A percentile compares a stretch with the other conserved stretches of the same genome.
phyloP scores from a whole-genome alignment of 257 asterid species.

The Striga asiatica region DNA sequence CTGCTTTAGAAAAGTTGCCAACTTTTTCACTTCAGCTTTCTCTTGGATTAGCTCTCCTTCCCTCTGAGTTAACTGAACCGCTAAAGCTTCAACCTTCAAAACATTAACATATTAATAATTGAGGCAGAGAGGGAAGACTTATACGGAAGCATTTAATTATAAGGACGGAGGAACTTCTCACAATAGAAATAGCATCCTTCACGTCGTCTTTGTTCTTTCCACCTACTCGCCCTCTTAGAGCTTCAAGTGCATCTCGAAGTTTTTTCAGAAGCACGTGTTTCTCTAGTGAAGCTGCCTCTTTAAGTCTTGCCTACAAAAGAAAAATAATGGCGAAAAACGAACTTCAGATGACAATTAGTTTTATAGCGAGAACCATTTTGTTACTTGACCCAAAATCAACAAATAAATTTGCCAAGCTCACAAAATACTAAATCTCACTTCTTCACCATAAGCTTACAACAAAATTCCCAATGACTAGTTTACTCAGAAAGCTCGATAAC shows the following conservation, averaged over 20 bases:
- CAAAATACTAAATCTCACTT: background rate
- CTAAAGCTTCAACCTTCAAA: constrained; percentile 74
- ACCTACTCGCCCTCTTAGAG: constrained; percentile 70
- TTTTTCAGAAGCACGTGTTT: constrained; percentile 86
- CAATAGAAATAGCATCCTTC: constrained; percentile 86
- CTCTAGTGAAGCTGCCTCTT: constrained; percentile 90
- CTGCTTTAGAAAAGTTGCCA: constrained; percentile 84
- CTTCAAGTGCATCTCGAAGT: constrained; percentile 89
- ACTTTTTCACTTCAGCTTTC: constrained; percentile 89
- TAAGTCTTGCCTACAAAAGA: constrained; percentile 59
- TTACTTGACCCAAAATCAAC: too few relatives aligned
- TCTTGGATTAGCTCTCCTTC: constrained; percentile 94
- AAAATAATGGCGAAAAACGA: too few relatives aligned
- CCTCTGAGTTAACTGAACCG: constrained; percentile 78
- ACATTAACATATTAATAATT: background rate
- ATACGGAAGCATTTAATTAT: background rate
- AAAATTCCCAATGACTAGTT: too few relatives aligned
- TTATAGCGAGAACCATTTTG: too few relatives aligned
- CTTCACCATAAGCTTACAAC: background rate
- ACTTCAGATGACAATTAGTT: too few relatives aligned
- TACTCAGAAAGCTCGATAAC: too few relatives aligned
- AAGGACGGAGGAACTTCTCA: constrained; percentile 19
- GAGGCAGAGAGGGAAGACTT: background rate
- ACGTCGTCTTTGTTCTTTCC: constrained; percentile 79
- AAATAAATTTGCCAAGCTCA: background rate